A percentile compares a stretch with the other conserved stretches of the same genome.
Evolutionary conservation across 768 basidiomycete species (phyloP).

Genomic region (Xanthoconium purpureum): DNA sequence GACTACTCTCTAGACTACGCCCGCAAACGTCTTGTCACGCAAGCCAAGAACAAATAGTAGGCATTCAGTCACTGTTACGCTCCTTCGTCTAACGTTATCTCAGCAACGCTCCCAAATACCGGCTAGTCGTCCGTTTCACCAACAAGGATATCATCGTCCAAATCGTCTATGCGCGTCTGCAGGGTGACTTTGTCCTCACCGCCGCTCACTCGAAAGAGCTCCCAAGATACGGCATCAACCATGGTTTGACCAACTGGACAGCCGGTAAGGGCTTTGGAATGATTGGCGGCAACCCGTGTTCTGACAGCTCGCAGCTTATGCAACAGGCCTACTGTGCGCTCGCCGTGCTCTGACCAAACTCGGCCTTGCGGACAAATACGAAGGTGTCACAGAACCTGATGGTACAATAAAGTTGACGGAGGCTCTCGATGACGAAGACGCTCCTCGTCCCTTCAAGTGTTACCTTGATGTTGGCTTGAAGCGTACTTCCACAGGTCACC

Average conservation of each 20-base stretch:
- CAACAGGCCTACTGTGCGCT: conserved; percentile 92
- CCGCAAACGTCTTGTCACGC: conserved; percentile 92
- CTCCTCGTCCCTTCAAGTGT: conserved; percentile 97
- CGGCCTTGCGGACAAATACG: conserved; percentile 96
- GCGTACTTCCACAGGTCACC: conserved; percentile 95
- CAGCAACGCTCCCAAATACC: conserved; percentile 96
- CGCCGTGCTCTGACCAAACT: conserved; percentile 94
- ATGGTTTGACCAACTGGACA: conserved; percentile 98
- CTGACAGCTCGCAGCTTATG: conserved; percentile 64
- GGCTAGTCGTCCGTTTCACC: conserved; percentile 97
- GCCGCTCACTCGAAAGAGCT: conserved; percentile 90
- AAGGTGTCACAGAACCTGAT: conserved; percentile 89
- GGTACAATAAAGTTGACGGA: conserved; percentile 84
- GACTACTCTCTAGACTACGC: conserved; percentile 74
- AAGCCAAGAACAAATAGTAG: conserved; percentile 99
- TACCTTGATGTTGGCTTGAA: conserved; percentile 98
- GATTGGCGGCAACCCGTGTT: background rate
- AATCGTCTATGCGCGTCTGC: conserved; percentile 94
- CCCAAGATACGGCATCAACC: conserved; percentile 93
- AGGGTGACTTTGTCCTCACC: conserved; percentile 92
- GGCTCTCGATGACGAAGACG: conserved; percentile 84
- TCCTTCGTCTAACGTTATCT: conserved; percentile 5
- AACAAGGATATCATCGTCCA: conserved; percentile 96
- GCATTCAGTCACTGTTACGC: conserved; percentile 21
- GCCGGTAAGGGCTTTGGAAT: conserved; percentile 57